Base-by-base conservation (phyloP, 331 rosid genomes). In the Pyracantha coccinea region DNA sequence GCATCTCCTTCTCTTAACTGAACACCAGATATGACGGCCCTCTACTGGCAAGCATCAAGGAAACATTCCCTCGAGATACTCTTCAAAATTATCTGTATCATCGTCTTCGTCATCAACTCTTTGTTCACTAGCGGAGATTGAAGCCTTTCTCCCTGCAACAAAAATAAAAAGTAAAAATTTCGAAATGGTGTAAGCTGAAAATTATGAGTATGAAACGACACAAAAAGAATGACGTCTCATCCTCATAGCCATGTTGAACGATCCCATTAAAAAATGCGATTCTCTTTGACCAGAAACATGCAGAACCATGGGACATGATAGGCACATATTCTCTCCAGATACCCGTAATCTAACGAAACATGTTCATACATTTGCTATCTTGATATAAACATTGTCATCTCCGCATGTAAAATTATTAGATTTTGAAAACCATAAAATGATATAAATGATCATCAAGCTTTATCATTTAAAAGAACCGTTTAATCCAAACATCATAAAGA, bases 61-160 rank as follows among this genome's bases (percentile, higher is more conserved):
- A 83, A 93, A 93, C 97, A 93, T 89, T 71, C 92, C 98, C 88
- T 88, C 88, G 15, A 91, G 93, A 88, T 77, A 91, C 82, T 89
- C 96, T 4, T 89, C 86, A 24, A 91, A 83, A 52, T 80, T 82
- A 58, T 86, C 83, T 41, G 15, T 10, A 11, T 41, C 47, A 55
- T 80, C 35, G 4, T 50, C 69, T 9, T 61, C 74, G 6, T 66
- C 79, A n/a, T 81, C 81, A 63, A 29, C 74, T 79, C 86, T 84
- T 64, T 72, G 75, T 75, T 87, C 86, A 81, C 79, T 54, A 38
- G 80, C 45, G 4, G 93, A 88, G 28, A 70, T 58, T 77, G 82
- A 83, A 71, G 87, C 79, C 82, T 69, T 86, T 77, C 88, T 91
- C 53, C 94, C 97, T 93, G 88, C 47, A 11, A 41, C 0, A 41